Base-by-base conservation (phyloP, 2,329 filamentous ascomycete genomes). In the Bipolaris oryzae region DNA sequence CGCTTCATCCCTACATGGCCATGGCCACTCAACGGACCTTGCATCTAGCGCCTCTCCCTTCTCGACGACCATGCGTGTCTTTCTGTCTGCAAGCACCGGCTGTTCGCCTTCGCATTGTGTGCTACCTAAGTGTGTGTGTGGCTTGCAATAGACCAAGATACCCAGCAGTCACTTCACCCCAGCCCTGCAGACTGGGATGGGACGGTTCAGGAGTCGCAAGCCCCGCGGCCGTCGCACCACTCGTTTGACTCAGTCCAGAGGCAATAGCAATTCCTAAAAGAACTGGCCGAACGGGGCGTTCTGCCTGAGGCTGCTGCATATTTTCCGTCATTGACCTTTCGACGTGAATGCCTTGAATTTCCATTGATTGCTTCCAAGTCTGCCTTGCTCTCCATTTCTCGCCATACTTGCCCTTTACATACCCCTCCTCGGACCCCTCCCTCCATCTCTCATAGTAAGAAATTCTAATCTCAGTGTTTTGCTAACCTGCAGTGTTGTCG, bases 51-150 rank as follows among this genome's bases (percentile, higher is more conserved):
- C 33, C 48, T 55, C 42, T 44, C n/a, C 20, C 35, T 57, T 49
- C 53, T 55, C 35, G 55, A 51, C 50, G 39, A 54, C 58, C 21
- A 62, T 66, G 54, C 62, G 61, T 28, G 45, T 21, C 34, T n/a
- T 9, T 38, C 33, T 62, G 64, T 41, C 61, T 64, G 58, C 54
- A 60, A 42, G 50, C 47, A 50, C 59, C 54, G 47, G 53, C 41
- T 60, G 58, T 57, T 55, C 50, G 38, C 44, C 42, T 45, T 57
- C 43, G 57, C 50, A 46, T 45, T 13, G 50, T 35, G 53, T 52
- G 50, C 46, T 44, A 49, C 53, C 28, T 23, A 37, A 42, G 60
- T 47, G 21, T 34, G 31, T 33, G 25, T 37, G 53, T 60, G 59
- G 61, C 64, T 60, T 54, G 49, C 20, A 45, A 46, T 39, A 47